phyloP scores from a whole-genome alignment of 2,329 filamentous ascomycete genomes.

The Microthyrium microscopicum region DNA sequence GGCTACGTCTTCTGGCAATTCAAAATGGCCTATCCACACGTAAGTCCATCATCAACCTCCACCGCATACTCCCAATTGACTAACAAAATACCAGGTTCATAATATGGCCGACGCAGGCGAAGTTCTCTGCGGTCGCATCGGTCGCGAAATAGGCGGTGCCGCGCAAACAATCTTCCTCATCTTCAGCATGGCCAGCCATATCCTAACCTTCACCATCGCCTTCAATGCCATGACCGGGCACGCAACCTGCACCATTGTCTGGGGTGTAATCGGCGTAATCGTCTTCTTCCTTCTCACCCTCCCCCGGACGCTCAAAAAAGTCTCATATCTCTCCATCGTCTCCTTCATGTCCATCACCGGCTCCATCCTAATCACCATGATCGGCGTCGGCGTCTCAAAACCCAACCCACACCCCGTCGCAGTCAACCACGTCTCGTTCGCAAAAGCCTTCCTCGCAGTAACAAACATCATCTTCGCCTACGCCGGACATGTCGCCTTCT shows the following conservation, averaged over 20 bases:
- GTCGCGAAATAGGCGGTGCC: conserved; percentile 8
- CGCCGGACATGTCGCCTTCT: conserved; percentile 48
- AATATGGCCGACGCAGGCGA: conserved; percentile 9
- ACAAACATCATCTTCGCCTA: conserved; percentile 56
- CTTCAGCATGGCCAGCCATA: conserved; percentile 8
- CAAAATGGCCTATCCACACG: conserved; percentile 9
- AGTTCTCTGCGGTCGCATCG: conserved; percentile 6
- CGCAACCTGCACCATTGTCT: conserved; percentile 8
- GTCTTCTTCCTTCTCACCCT: conserved; percentile 43
- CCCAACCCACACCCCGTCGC: conserved; percentile 15
- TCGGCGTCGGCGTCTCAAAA: conserved; percentile 41
- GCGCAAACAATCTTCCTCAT: conserved; percentile 8
- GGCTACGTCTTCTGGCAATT: conserved; percentile 11
- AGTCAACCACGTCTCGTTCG: neutral
- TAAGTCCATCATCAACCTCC: conserved; percentile 17
- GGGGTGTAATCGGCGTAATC: conserved; percentile 40
- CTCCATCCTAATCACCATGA: conserved; percentile 50
- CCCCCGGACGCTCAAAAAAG: conserved; percentile 44
- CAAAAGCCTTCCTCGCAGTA: conserved; percentile 9
- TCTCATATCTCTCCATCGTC: conserved; percentile 46
- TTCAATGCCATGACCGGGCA: conserved; percentile 10
- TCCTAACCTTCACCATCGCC: conserved; percentile 10
- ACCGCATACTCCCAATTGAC: conserved; percentile 8
- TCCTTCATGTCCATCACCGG: conserved; percentile 47
- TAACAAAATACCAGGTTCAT: conserved; percentile 4